phyloP scores from a whole-genome alignment of 129 eudicot species.

The Chrysanthemum makinoi region DNA sequence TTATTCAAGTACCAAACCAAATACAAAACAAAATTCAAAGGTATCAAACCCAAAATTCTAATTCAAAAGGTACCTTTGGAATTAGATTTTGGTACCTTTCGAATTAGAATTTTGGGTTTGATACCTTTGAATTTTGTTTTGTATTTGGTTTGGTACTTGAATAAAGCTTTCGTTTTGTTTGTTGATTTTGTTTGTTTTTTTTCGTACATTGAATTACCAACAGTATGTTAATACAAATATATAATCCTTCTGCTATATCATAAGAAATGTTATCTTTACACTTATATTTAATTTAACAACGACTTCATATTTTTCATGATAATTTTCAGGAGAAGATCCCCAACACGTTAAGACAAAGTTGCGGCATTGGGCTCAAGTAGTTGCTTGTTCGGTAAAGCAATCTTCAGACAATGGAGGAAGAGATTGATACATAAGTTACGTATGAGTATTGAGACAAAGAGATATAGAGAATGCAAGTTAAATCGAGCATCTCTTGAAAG shows the following conservation, averaged over 20 bases:
- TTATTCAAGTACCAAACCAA: too few species aligned
- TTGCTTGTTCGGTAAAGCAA: slow-evolving; percentile 43
- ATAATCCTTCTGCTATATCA: background rate
- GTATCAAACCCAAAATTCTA: too few species aligned
- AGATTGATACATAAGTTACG: background rate
- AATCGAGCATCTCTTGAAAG: slow-evolving; percentile 10
- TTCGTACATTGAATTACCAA: too few species aligned
- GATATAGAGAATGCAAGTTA: slow-evolving; percentile 10
- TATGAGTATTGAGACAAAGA: background rate
- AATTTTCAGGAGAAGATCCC: slow-evolving; percentile 42
- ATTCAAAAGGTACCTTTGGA: too few species aligned
- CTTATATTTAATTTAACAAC: background rate
- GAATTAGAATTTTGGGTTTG: too few species aligned
- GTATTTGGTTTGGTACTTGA: too few species aligned
- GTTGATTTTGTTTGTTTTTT: too few species aligned
- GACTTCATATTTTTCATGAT: background rate
- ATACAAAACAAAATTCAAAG: too few species aligned
- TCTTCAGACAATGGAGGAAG: slow-evolving; percentile 8
- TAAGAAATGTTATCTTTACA: background rate
- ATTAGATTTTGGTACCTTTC: too few species aligned
- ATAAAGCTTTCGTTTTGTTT: too few species aligned
- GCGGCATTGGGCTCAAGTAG: slow-evolving; percentile 56
- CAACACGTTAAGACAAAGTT: slow-evolving; percentile 42
- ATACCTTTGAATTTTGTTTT: too few species aligned
- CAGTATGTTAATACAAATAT: background rate